A percentile compares a stretch with the other conserved stretches of the same genome.
phyloP scores from a whole-genome alignment of 441 rosid species.

The Populus tomentosa region DNA sequence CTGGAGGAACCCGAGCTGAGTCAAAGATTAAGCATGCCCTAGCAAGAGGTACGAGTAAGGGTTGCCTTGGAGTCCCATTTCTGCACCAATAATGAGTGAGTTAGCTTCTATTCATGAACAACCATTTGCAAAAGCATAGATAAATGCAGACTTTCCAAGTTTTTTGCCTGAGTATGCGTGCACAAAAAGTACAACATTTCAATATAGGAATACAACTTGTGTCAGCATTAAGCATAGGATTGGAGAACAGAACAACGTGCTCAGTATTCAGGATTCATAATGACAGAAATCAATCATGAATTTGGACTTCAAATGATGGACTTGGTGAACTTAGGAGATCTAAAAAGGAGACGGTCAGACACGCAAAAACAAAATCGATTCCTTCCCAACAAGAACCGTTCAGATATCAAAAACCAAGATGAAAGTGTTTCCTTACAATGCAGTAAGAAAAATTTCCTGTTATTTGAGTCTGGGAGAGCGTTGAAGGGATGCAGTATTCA shows the following conservation, averaged over 20 bases:
- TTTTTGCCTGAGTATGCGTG: not conserved
- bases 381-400: not conserved
- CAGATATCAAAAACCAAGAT: not conserved
- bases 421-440: not conserved
- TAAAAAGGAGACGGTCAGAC: not conserved
- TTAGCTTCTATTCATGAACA: not conserved
- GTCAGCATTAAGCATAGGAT: not conserved
- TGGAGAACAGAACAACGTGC: not conserved
- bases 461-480: not conserved
- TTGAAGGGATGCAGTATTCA: not conserved
- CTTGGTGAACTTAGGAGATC: not conserved
- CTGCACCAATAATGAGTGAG: conserved; percentile 23
- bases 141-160: not conserved
- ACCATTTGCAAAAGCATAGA: not conserved
- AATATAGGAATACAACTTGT: not conserved
- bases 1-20: conserved; percentile 73
- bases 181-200: not conserved
- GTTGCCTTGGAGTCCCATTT: conserved; percentile 94
- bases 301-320: not conserved
- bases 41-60: conserved; percentile 62
- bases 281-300: not conserved
- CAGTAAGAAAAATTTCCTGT: not conserved
- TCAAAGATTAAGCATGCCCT: conserved; percentile 70
- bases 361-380: too few relatives aligned
- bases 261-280: not conserved